A percentile compares a stretch with the other conserved stretches of the same genome.
These are phyloP conservation scores for Sarocladium brachiariae DNA, from an alignment of 2,329 filamentous ascomycete species.

Conservation along the genomic window DNA sequence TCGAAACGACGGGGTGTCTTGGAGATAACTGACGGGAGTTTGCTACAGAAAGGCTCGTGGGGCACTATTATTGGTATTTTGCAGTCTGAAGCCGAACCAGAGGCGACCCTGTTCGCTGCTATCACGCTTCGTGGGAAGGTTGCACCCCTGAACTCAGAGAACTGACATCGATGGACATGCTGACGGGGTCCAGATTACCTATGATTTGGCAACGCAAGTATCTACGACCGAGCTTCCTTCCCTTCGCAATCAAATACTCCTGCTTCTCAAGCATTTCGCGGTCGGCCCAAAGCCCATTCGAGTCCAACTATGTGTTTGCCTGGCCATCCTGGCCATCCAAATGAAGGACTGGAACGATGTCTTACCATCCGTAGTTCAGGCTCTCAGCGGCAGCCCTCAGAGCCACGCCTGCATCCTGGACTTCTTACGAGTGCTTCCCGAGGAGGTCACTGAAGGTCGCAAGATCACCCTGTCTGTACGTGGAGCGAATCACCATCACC, in stretches of 20 bases:
- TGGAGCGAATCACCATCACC: conserved; percentile 54
- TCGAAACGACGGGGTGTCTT: not conserved
- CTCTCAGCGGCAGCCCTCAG: conserved; percentile 68
- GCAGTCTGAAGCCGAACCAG: conserved; percentile 71
- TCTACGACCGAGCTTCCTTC: conserved; percentile 65
- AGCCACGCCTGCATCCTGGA: conserved; percentile 86
- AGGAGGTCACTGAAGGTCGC: conserved; percentile 98
- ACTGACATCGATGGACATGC: conserved; percentile 7
- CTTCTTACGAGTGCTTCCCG: conserved; percentile 91
- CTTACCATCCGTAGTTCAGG: conserved; percentile 69
- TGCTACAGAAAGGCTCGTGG: conserved; percentile 79
- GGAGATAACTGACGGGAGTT: conserved; percentile 12
- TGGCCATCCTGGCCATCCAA: conserved; percentile 92
- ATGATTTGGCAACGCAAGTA: conserved; percentile 82
- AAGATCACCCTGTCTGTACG: conserved; percentile 99
- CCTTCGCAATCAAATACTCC: conserved; percentile 77
- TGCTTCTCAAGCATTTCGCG: conserved; percentile 74
- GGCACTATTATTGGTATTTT: conserved; percentile 79
- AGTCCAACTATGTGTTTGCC: conserved; percentile 88
- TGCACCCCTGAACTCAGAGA: not conserved
- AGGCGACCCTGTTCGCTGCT: conserved; percentile 90
- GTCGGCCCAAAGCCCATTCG: conserved; percentile 77
- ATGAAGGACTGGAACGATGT: conserved; percentile 96
- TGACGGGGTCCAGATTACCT: conserved; percentile 66
- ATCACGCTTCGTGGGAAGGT: conserved; percentile 99